phyloP scores from a whole-genome alignment of 169 alveolate genomes.

The Neospora caninum region DNA sequence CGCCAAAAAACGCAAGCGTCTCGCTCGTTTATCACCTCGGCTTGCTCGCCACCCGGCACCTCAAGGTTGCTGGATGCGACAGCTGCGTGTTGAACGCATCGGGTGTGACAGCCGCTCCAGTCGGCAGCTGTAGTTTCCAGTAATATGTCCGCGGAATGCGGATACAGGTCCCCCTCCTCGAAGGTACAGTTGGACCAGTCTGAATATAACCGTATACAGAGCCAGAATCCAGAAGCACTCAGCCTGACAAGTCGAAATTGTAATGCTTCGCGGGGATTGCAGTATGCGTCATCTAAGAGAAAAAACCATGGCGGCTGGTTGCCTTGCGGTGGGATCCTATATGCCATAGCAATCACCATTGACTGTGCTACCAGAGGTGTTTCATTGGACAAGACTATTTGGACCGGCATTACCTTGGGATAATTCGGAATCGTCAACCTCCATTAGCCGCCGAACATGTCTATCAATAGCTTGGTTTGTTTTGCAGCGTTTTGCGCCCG shows the following conservation, averaged over 20 bases:
- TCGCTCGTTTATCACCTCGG: not conserved
- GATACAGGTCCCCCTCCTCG: slow-evolving; percentile 22
- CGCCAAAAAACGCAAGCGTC: slow-evolving; percentile 2
- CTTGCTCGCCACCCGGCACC: not conserved
- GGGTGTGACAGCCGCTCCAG: not conserved
- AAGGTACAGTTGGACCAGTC: not conserved
- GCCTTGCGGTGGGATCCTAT: too few species aligned
- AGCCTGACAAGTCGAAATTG: too few species aligned
- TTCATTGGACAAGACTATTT: too few species aligned
- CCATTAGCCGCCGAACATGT: slow-evolving; percentile 18
- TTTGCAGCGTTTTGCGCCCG: slow-evolving; percentile 38
- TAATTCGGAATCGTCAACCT: not conserved
- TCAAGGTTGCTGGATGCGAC: not conserved
- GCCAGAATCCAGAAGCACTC: too few species aligned
- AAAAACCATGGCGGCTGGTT: too few species aligned
- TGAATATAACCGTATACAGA: not conserved
- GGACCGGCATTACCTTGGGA: too few species aligned
- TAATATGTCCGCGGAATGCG: not conserved
- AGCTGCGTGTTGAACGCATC: not conserved
- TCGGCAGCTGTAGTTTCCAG: not conserved
- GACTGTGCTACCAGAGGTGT: too few species aligned
- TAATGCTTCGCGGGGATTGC: too few species aligned
- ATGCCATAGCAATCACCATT: too few species aligned
- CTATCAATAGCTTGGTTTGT: not conserved
- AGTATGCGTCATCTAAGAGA: too few species aligned